These are phyloP conservation scores for Catunica adiposa DNA, from an alignment of 2,329 filamentous ascomycete genomes.

Conservation along the genomic window DNA sequence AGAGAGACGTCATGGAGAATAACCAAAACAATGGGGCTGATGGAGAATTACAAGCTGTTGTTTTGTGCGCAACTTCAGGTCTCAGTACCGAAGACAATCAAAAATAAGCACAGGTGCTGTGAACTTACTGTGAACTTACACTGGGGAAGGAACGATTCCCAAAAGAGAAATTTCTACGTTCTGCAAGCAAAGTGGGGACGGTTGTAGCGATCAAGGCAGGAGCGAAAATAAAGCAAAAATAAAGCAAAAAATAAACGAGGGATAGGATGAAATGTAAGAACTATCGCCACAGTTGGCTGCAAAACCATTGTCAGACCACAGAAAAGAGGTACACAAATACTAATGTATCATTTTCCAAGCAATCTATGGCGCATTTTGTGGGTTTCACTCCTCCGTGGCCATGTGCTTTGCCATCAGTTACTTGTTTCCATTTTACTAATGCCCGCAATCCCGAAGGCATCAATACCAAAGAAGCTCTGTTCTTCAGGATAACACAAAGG, in stretches of 20 bases:
- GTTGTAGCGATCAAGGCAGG: not conserved
- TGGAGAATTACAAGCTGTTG: not conserved
- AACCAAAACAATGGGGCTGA: no score
- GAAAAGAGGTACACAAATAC: not conserved
- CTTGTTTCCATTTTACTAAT: no score
- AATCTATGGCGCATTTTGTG: not conserved
- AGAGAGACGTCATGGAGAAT: no score
- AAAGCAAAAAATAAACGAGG: not conserved
- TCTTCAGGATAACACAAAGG: not conserved
- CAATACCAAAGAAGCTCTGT: not conserved
- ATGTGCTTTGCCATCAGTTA: no score
- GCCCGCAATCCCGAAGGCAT: not conserved
- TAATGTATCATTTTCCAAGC: no score
- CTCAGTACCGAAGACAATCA: not conserved
- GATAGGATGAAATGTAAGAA: not conserved
- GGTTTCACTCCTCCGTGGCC: not conserved
- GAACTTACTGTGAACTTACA: not conserved
- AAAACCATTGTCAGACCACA: no score
- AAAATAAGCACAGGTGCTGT: not conserved
- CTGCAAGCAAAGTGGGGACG: not conserved
- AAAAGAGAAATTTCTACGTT: slow-evolving; percentile 4
- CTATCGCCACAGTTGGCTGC: no score
- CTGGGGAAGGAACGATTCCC: slow-evolving; percentile 5
- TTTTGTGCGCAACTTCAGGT: not conserved
- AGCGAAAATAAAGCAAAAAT: not conserved